phyloP scores from a whole-genome alignment of 805 yeast genomes.

The Scheffersomyces spartinae region DNA sequence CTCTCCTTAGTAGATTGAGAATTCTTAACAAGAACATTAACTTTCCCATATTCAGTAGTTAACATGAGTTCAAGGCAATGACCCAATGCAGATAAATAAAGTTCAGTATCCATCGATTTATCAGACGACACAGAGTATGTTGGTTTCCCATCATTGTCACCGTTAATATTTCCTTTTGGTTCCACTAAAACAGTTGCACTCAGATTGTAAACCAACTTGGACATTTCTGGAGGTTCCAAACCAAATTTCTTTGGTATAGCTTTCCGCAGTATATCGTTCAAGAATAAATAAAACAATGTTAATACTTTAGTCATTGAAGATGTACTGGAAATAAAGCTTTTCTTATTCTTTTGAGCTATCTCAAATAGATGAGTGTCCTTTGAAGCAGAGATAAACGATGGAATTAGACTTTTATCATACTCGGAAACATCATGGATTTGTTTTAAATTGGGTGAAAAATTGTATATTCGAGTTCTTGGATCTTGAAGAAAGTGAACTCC shows the following conservation, averaged over 20 bases:
- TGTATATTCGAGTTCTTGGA: slow-evolving; percentile 61
- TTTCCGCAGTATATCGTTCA: slow-evolving; percentile 50
- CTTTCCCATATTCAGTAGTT: slow-evolving; percentile 46
- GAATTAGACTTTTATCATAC: slow-evolving; percentile 48
- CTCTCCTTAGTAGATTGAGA: slow-evolving; percentile 4
- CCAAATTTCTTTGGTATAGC: too few species aligned
- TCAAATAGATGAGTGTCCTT: slow-evolving; percentile 43
- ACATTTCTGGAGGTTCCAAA: too few species aligned
- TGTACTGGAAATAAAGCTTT: slow-evolving; percentile 63
- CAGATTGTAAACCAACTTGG: slow-evolving; percentile 33
- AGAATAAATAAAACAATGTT: slow-evolving; percentile 59
- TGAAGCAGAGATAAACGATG: slow-evolving; percentile 54
- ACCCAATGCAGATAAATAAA: slow-evolving; percentile 64
- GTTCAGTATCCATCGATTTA: slow-evolving; percentile 53
- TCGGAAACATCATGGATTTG: slow-evolving; percentile 52
- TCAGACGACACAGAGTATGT: slow-evolving; percentile 63
- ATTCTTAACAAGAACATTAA: slow-evolving; percentile 22
- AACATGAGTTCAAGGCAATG: slow-evolving; percentile 68
- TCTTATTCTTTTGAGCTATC: slow-evolving; percentile 29
- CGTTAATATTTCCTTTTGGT: slow-evolving; percentile 24
- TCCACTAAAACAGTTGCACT: slow-evolving; percentile 51
- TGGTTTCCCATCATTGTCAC: slow-evolving; percentile 12
- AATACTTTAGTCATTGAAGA: slow-evolving; percentile 76
- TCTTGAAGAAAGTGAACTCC: slow-evolving; percentile 72
- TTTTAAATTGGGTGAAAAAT: slow-evolving; percentile 52